These are phyloP conservation scores for Diaporthe ampelina DNA, from an alignment of 2,329 filamentous ascomycete species.

Conservation along the genomic window DNA sequence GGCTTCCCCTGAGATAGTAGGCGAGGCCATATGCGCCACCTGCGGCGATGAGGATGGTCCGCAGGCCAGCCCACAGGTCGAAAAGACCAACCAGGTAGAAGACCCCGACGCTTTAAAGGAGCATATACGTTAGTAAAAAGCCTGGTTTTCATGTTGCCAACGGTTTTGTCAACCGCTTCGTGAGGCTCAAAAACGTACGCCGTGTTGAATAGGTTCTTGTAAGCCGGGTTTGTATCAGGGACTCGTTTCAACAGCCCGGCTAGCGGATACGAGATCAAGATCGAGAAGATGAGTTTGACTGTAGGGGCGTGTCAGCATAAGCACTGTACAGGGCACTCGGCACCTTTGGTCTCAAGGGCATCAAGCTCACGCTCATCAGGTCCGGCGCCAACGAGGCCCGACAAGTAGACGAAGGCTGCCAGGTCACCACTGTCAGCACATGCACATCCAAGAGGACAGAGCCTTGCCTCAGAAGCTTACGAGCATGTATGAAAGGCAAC, in stretches of 20 bases:
- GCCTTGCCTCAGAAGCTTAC: slow-evolving; percentile 42
- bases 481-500: slow-evolving; percentile 53
- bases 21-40: slow-evolving; percentile 87
- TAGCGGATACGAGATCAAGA: slow-evolving; percentile 92
- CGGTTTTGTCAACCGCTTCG: not conserved
- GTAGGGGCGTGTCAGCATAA: slow-evolving; percentile 33
- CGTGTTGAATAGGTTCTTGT: slow-evolving; percentile 92
- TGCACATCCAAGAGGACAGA: not conserved
- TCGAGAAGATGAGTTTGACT: slow-evolving; percentile 95
- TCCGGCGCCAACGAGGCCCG: slow-evolving; percentile 57
- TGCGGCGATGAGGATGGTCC: slow-evolving; percentile 84
- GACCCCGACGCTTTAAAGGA: slow-evolving; percentile 73
- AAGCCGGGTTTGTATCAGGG: slow-evolving; percentile 84
- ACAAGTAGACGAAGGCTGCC: slow-evolving; percentile 60
- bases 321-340: not conserved
- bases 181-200: slow-evolving; percentile 60
- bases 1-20: slow-evolving; percentile 81
- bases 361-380: slow-evolving; percentile 60
- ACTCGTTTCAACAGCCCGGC: slow-evolving; percentile 90
- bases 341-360: slow-evolving; percentile 3
- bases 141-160: not conserved
- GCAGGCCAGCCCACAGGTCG: slow-evolving; percentile 88
- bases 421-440: slow-evolving; percentile 41
- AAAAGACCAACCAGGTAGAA: slow-evolving; percentile 97
- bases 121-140: not conserved